phyloP scores from a whole-genome alignment of 495 filamentous ascomycete genomes.

The Aspergillus coremiiformis region DNA sequence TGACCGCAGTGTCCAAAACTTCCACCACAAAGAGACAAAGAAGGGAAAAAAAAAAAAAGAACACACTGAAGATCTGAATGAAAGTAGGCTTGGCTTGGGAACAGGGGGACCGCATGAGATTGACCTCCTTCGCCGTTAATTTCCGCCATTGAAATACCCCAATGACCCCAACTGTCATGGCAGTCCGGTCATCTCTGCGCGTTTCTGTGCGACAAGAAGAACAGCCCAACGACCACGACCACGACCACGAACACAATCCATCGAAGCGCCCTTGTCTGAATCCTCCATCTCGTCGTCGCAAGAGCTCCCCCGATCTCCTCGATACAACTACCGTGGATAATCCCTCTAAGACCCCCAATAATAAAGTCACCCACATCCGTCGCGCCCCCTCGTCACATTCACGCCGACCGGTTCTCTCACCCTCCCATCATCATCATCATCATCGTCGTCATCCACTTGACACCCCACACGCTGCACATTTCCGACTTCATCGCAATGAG shows the following conservation, averaged over 20 bases:
- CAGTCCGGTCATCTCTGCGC: conserved; percentile 31
- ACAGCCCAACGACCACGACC: conserved; percentile 12
- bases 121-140: background rate
- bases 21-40: background rate
- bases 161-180: conserved; percentile 23
- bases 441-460: conserved; percentile 16
- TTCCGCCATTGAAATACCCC: background rate
- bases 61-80: background rate
- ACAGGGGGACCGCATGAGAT: background rate
- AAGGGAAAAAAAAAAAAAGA: background rate
- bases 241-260: conserved; percentile 22
- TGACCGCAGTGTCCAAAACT: background rate
- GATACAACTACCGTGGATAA: conserved; percentile 23
- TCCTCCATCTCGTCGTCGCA: conserved; percentile 22
- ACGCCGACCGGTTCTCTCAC: conserved; percentile 20
- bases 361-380: background rate
- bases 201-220: conserved; percentile 28
- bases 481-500: conserved; percentile 19
- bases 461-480: conserved; percentile 17
- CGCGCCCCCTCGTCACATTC: background rate
- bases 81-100: background rate
- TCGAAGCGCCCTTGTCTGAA: conserved; percentile 27
- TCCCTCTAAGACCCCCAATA: conserved; percentile 7
- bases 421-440: conserved; percentile 14
- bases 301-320: conserved; percentile 37